Evolutionary conservation across 2,329 filamentous ascomycete species (phyloP), one percentile per base, ranked within the genome.

Genomic region (Seiridium unicorne): DNA sequence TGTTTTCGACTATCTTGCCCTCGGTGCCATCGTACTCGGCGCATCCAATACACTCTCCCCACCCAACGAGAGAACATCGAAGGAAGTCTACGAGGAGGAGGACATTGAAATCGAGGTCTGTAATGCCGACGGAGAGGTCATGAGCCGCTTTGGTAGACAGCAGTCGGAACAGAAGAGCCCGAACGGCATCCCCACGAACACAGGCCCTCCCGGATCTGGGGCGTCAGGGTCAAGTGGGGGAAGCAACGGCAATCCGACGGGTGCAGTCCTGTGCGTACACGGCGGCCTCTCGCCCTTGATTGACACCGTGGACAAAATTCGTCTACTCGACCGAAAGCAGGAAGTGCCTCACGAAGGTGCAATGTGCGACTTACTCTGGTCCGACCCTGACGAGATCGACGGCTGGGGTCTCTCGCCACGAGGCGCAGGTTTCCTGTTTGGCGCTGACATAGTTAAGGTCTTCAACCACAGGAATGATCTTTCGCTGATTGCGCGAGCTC

Each of bases 291-390:
- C 90, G 31, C 95, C 95, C 1, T 81, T 97, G 9, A 91, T 99
- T 61, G 93, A 98, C 73, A 92, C 88, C 32, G 90, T 99, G 51
- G 94, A 99, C 73, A 97, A 97, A 77, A 99, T 99, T 72, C 86
- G 95, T 31, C 82, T 98, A 11, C 85, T 99, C 31, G 96, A 99
- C 74, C 88, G 94, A 63, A 98, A 98, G 76, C 95, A 99, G 77
- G 95, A 99, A 78, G 95, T 99, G 0, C 95, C 95, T 0, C 95
- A 99, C 72, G 95, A 99, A 78, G 95, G 95, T 59, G 93, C 95
- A 72, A 99, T 99, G 95, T 99, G 95, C 76, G 95, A 99, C 75
- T 83, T 99, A 1, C 84, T 99, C 3, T 99, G 95, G 95, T 97
- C 93, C 0, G 95, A 99, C 71, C 95, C 95, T 0, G 95, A 99